phyloP scores from a whole-genome alignment of 23 red algal genomes.

The Gracilaria caudata region DNA sequence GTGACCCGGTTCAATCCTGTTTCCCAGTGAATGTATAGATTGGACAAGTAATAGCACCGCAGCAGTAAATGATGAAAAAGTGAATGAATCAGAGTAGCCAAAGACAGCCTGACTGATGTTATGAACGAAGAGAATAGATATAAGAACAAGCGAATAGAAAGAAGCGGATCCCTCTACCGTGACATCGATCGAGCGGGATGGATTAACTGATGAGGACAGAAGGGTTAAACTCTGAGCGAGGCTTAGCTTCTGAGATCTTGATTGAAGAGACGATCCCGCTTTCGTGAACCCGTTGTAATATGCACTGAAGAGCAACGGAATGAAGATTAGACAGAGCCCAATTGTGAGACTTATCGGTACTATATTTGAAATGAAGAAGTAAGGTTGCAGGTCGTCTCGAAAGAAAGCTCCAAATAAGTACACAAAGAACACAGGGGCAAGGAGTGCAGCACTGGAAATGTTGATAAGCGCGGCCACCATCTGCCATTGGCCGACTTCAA shows the following conservation, averaged over 20 bases:
- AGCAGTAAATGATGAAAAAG: slow-evolving; percentile 34
- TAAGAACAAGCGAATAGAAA: slow-evolving; percentile 13
- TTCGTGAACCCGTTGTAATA: slow-evolving; percentile 1
- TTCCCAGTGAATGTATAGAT: neutral
- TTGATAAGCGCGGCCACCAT: neutral
- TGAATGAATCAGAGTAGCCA: slow-evolving; percentile 6
- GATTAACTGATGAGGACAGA: neutral
- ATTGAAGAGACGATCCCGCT: neutral
- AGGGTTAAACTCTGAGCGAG: slow-evolving; percentile 19
- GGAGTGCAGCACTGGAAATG: neutral
- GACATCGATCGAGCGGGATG: slow-evolving; percentile 8
- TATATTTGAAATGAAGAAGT: slow-evolving; percentile 21
- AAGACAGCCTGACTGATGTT: slow-evolving; percentile 24
- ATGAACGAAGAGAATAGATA: slow-evolving; percentile 16
- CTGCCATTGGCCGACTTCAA: slow-evolving; percentile 21
- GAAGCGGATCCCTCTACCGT: neutral
- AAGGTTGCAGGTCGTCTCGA: neutral
- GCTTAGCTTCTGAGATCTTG: slow-evolving; percentile 6
- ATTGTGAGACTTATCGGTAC: neutral
- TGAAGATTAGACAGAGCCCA: slow-evolving; percentile 23
- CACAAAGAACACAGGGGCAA: slow-evolving; percentile 1
- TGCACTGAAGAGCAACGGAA: neutral
- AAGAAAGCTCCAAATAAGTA: slow-evolving; percentile 11
- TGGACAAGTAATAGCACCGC: slow-evolving; percentile 4
- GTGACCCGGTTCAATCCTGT: slow-evolving; percentile 6